Conservation (phyloP, 139 green algal species). For the Tetradesmus obliquus region DNA sequence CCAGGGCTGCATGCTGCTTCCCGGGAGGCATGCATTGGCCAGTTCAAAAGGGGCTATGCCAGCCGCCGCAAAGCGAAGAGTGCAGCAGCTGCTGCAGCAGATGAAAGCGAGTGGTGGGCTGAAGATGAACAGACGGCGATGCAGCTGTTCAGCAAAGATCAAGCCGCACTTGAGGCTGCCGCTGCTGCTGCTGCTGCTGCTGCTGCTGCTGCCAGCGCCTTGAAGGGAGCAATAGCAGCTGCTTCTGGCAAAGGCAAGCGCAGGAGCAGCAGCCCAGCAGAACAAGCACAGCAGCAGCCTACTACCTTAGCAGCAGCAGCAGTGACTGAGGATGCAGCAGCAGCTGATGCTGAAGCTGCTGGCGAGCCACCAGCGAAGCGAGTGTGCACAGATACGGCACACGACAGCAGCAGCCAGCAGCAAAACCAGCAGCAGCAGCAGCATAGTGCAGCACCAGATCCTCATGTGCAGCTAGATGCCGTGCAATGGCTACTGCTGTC, state of each 20-base stretch:
- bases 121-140: background rate
- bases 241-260: background rate
- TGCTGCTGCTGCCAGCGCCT: background rate
- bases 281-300: slow-evolving; percentile 21
- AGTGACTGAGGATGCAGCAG: background rate
- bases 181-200: background rate
- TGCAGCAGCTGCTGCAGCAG: background rate
- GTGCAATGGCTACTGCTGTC: slow-evolving; percentile 40
- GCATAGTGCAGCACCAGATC: background rate
- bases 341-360: background rate
- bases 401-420: background rate
- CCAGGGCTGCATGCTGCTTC: background rate
- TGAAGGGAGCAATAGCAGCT: background rate
- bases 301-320: background rate
- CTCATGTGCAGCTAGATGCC: background rate
- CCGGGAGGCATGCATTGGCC: background rate
- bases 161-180: background rate
- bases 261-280: slow-evolving; percentile 22
- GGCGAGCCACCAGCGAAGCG: background rate
- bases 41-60: background rate
- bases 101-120: background rate
- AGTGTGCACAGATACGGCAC: background rate
- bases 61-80: background rate
- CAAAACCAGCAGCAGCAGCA: background rate
- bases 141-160: background rate